A percentile compares a stretch with the other conserved stretches of the same genome.
These are phyloP conservation scores for Pueraria montana DNA, from an alignment of 306 rosid species.

Conservation along the genomic window DNA sequence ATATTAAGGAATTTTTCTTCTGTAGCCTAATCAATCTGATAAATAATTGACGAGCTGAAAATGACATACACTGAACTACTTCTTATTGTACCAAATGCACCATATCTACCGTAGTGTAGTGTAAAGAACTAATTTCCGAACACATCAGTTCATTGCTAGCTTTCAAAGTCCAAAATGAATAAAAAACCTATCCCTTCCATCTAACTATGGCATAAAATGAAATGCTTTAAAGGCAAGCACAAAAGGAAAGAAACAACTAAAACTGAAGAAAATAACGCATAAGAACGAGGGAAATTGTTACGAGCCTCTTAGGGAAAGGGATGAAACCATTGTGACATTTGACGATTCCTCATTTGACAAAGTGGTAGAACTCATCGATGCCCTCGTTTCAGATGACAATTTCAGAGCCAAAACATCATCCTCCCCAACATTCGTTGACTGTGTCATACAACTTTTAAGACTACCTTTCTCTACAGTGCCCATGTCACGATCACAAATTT, in stretches of 20 bases:
- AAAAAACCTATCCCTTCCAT: not conserved
- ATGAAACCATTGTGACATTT: constrained; percentile 59
- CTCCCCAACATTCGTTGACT: constrained; percentile 52
- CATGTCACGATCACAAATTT: constrained; percentile 49
- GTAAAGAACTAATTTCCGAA: constrained; percentile 25
- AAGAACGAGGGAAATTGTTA: constrained; percentile 24
- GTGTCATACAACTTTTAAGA: constrained; percentile 52
- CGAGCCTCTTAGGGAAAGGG: constrained; percentile 85
- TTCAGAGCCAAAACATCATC: constrained; percentile 67
- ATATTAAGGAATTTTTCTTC: constrained; percentile 15
- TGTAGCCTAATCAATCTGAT: not conserved
- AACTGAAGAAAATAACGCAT: constrained; percentile 14
- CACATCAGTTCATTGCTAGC: not conserved
- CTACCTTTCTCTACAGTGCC: constrained; percentile 52
- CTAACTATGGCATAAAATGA: not conserved
- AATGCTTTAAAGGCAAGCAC: not conserved
- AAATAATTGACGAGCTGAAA: constrained; percentile 33
- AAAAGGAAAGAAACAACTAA: constrained; percentile 18
- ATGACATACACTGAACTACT: not conserved
- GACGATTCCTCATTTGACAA: constrained; percentile 73
- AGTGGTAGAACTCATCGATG: constrained; percentile 62
- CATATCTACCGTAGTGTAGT: constrained; percentile 30
- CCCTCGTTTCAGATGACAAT: constrained; percentile 68
- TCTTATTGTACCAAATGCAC: constrained; percentile 3
- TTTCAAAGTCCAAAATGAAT: not conserved